A percentile compares a stretch with the other conserved stretches of the same genome.
Evolutionary conservation across 2,329 filamentous ascomycete genomes (phyloP).

Genomic region (Cordyceps militaris): DNA sequence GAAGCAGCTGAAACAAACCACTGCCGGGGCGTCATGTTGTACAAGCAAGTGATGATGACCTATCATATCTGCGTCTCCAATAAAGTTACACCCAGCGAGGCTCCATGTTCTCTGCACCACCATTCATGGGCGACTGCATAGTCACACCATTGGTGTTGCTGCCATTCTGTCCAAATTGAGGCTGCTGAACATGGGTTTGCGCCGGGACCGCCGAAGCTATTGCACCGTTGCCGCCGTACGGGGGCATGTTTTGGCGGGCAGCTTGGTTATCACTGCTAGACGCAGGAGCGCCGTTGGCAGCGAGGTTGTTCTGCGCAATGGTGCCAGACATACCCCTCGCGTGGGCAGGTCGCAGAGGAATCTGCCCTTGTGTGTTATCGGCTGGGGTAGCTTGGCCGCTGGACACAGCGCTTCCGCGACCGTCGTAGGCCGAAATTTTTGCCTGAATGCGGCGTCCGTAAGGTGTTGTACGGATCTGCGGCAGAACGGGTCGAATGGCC

Average conservation of each 20-base stretch:
- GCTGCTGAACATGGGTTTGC: conserved; percentile 15
- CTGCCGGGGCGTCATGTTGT: conserved; percentile 22
- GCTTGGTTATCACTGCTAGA: conserved; percentile 21
- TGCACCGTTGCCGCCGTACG: conserved; percentile 27
- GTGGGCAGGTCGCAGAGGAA: conserved; percentile 39
- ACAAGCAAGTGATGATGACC: conserved; percentile 25
- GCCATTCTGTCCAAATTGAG: conserved; percentile 6
- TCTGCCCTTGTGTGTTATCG: conserved; percentile 48
- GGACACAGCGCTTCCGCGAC: conserved; percentile 33
- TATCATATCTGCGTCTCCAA: conserved; percentile 19
- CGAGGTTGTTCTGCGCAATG: background rate
- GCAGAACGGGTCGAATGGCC: conserved; percentile 75
- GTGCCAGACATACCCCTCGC: conserved; percentile 35
- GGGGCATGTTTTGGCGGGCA: conserved; percentile 28
- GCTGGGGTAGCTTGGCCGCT: conserved; percentile 46
- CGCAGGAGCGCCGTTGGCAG: conserved; percentile 28
- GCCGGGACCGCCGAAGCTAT: conserved; percentile 26
- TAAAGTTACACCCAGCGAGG: conserved; percentile 33
- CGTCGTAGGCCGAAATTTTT: conserved; percentile 66
- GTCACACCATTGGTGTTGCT: conserved; percentile 10
- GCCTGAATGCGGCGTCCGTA: conserved; percentile 90
- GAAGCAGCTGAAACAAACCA: conserved; percentile 5
- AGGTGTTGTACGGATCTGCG: conserved; percentile 79
- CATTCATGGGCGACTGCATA: conserved; percentile 23
- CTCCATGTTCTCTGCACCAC: conserved; percentile 26